Base-by-base conservation (phyloP, 176 grass and related monocot species). In the Aegilops umbellulata region DNA sequence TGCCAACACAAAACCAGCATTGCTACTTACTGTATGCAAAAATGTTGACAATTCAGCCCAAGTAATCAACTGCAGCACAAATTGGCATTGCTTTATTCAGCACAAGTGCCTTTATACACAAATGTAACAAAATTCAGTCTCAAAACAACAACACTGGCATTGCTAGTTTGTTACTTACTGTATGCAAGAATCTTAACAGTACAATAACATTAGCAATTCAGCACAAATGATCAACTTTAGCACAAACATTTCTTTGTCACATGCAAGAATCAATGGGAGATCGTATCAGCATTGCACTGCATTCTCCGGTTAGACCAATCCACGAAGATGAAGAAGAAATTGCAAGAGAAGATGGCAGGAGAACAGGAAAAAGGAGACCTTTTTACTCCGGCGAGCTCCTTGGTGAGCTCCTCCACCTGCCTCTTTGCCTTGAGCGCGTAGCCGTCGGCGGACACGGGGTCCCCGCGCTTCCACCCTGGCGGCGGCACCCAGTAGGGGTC, bases 401-500 rank as follows among this genome's bases (percentile, higher is more conserved):
- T n/a, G 65, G 79, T 44, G 53, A 90, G 85, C 81, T 84, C 61
- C 76, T 81, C 69, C 34, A 87, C 81, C 81, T 81, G 60, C 81
- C 19, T 87, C 81, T 81, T 79, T 36, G 75, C 76, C 69, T 47
- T 8, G 14, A 65, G 60, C 22, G 75, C 17, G 60, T 60, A 85
- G 2, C 7, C 76, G 12, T 87, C 89, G 1, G 79, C 53, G 26
- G 91, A 90, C 3, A 80, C 64, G 16, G 81, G 77, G 60, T 95
- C 90, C 1, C 93, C 88, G 6, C 51, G 82, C 86, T 98, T 92
- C 91, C 93, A 98, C 15, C 93, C 91, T 0, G 86, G 74, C 1
- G 88, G 95, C 49, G 93, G 93, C 73, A 94, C 36, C 93, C 90
- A 98, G 76, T 83, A 94, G 7, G 81, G 69, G 63, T 95, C 90